phyloP scores from a whole-genome alignment of 441 rosid species.

The Brassica hybrid region DNA sequence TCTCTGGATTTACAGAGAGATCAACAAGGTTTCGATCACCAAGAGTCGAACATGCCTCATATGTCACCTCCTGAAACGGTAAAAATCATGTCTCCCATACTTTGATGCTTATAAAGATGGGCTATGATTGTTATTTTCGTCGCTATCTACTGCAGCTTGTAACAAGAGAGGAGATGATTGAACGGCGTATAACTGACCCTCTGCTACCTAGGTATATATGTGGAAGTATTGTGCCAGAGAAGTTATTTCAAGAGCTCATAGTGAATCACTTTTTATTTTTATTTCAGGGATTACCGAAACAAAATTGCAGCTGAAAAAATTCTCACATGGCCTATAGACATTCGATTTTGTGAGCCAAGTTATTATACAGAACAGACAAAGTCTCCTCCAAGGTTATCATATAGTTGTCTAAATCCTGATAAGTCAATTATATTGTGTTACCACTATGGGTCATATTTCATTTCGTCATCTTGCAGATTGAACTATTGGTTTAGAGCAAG shows the following conservation, averaged over 20 bases:
- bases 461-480: constrained; percentile 53
- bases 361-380: constrained; percentile 66
- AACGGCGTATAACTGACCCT: constrained; percentile 78
- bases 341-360: constrained; percentile 86
- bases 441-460: neutral
- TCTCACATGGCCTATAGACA: constrained; percentile 86
- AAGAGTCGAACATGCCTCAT: constrained; percentile 64
- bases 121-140: constrained; percentile 36
- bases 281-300: constrained; percentile 80
- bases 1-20: constrained; percentile 76
- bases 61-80: constrained; percentile 81
- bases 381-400: constrained; percentile 80
- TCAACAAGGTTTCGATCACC: constrained; percentile 75
- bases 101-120: too few species aligned
- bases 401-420: constrained; percentile 25
- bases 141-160: constrained; percentile 82
- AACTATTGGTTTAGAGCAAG: constrained; percentile 89
- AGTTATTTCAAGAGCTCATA: neutral
- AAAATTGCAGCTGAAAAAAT: constrained; percentile 60
- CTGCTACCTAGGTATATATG: constrained; percentile 67
- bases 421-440: constrained; percentile 12
- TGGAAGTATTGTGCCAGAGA: constrained; percentile 21
- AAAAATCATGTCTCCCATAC: too few species aligned
- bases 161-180: constrained; percentile 70
- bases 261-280: constrained; percentile 28